A percentile compares a stretch with the other conserved stretches of the same genome.
These are phyloP conservation scores for Trichoderma sp. DNA, from an alignment of 2,329 filamentous ascomycete species.

Conservation along the genomic window DNA sequence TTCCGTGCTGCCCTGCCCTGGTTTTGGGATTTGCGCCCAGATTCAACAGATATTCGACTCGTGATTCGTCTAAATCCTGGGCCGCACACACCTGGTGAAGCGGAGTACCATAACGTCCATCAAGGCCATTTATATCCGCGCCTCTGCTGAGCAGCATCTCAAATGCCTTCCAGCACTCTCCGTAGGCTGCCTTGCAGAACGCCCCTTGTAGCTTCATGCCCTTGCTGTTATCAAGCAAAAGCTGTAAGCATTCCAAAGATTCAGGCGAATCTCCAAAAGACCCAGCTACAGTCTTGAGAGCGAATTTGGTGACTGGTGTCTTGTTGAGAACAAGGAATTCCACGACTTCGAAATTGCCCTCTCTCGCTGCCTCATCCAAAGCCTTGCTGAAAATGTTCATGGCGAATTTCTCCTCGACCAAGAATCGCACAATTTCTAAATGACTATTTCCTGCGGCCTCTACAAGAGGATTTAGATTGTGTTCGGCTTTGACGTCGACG, in stretches of 20 bases:
- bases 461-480: neutral
- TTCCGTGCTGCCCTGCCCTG: neutral
- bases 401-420: neutral
- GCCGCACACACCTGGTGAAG: neutral
- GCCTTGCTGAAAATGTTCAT: neutral
- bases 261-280: neutral
- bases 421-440: neutral
- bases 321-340: neutral
- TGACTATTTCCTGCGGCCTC: neutral
- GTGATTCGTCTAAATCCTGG: neutral
- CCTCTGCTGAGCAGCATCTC: neutral
- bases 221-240: neutral
- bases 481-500: neutral
- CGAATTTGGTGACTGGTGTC: neutral
- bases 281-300: neutral
- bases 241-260: neutral
- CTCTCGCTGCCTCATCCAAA: neutral
- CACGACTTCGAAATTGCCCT: neutral
- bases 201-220: neutral
- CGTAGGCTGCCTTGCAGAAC: neutral
- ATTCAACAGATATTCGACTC: neutral
- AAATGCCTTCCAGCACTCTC: neutral
- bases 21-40: neutral
- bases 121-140: neutral
- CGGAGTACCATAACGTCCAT: neutral